phyloP scores from a whole-genome alignment of 345 rosid genomes.

The Excoecaria agallocha region DNA sequence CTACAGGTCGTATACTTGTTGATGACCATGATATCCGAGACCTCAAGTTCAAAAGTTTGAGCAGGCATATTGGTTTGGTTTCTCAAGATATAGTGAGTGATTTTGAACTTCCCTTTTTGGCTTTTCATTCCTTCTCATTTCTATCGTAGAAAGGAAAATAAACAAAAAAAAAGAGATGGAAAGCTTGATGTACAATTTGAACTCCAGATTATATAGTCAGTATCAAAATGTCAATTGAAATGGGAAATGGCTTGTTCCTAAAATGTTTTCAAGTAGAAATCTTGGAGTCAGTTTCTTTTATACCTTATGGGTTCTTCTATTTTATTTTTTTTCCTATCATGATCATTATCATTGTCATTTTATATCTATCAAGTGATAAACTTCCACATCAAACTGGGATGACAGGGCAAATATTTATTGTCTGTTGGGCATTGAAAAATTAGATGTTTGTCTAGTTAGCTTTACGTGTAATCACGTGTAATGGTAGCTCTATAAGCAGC shows the following conservation, averaged over 20 bases:
- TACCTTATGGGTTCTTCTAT: no score
- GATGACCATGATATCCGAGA: conserved; percentile 61
- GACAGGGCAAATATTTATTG: neutral
- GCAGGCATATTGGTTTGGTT: conserved; percentile 83
- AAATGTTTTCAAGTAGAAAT: conserved; percentile 4
- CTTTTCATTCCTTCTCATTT: neutral
- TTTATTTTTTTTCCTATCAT: no score
- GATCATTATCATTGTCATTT: neutral
- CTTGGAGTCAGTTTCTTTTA: neutral
- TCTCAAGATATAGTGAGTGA: conserved; percentile 86
- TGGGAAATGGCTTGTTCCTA: neutral
- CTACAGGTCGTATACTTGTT: conserved; percentile 59
- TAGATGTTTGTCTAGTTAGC: no score
- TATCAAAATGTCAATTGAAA: neutral
- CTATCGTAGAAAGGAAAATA: neutral
- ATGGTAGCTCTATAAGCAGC: no score
- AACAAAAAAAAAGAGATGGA: neutral
- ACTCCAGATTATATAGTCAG: neutral
- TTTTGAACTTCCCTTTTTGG: conserved; percentile 9
- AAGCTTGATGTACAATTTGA: neutral
- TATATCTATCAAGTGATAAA: neutral
- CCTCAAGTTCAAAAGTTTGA: conserved; percentile 63
- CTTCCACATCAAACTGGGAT: neutral
- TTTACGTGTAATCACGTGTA: no score
- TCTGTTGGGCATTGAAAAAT: neutral